Evolutionary conservation across 2,329 filamentous ascomycete species (phyloP), one percentile per base, ranked within the genome.

Genomic region (Pezicula radicicola): DNA sequence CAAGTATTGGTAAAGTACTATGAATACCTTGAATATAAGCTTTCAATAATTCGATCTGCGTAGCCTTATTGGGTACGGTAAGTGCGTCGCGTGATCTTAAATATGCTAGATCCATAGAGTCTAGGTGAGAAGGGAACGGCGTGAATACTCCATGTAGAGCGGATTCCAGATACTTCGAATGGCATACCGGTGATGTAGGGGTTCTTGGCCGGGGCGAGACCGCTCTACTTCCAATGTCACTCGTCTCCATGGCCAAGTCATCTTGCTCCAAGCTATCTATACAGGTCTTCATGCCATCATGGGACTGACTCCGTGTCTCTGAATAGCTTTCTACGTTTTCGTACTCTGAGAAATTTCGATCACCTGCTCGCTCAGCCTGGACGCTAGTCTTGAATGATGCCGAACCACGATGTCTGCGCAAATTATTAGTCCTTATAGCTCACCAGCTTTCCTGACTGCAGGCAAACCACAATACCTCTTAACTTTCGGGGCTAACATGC

Each of bases 1-100:
- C 56, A 45, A 60, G 19, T 6, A 59, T 39, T n/a, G 60, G 60
- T 36, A 60, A 50, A 18, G 16, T 53, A 18, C 45, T 42, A 52
- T 63, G 50, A 9, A 61, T 57, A 25, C 47, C 56, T 25, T 59
- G 39, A 16, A 55, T 45, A 45, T 60, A 63, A 18, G 55, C 47
- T 50, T 60, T 55, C 1, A 62, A 21, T 1, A 63, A 48, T n/a
- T 55, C 42, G 13, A 53, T 33, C 42, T 58, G 57, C 5, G 60
- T 40, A 19, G 13, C 35, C 36, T 55, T 48, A 15, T 28, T 40
- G 5, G 57, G 60, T 13, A 62, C 21, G 10, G 57, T 59, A 35
- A 60, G 53, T 9, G 60, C 55, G 33, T 56, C 57, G 25, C 46
- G 51, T 18, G 37, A 45, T 40, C 52, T 35, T 10, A 59, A 51